Conservation (phyloP, 306 rosid species). For the Quercus cerris region DNA sequence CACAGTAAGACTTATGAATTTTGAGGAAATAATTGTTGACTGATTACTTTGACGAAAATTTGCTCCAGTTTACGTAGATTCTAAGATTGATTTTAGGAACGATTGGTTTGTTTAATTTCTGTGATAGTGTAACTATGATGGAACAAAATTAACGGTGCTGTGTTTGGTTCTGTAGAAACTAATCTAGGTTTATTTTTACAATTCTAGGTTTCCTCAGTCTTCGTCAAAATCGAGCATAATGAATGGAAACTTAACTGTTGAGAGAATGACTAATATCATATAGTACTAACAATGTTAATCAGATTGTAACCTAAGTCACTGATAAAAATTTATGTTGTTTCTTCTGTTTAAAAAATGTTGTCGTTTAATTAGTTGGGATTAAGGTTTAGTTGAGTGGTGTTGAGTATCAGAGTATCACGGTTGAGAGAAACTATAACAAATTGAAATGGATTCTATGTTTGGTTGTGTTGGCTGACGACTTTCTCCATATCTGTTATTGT, state of each 20-base stretch:
- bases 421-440: not conserved
- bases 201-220: not conserved
- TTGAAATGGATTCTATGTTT: conserved; percentile 3
- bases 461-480: conserved; percentile 24
- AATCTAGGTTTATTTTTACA: not conserved
- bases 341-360: not conserved
- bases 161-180: not conserved
- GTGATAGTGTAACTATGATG: not conserved
- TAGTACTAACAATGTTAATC: not conserved
- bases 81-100: not conserved
- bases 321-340: not conserved
- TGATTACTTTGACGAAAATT: not conserved
- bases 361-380: not conserved
- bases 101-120: not conserved
- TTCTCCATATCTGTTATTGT: conserved; percentile 21
- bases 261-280: not conserved
- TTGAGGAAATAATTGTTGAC: not conserved
- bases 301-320: not conserved
- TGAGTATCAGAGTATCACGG: no score
- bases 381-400: not conserved
- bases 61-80: not conserved
- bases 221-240: not conserved
- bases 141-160: not conserved
- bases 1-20: not conserved
- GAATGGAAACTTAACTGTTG: not conserved